Conservation (phyloP, 2,329 filamentous ascomycete species). For the Bisporella sp. region DNA sequence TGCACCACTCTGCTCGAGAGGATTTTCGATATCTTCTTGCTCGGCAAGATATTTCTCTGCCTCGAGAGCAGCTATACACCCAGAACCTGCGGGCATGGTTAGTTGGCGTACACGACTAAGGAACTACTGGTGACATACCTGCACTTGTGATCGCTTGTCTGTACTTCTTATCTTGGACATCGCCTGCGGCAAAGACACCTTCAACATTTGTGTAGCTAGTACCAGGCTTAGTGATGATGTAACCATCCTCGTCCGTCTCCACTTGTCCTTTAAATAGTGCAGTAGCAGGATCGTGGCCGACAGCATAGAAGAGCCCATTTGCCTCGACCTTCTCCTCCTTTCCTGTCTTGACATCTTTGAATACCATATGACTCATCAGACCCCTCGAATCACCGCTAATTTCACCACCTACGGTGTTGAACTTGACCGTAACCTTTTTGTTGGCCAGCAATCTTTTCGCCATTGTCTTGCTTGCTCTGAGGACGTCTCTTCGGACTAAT, state of each 20-base stretch:
- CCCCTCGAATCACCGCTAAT: conserved; percentile 79
- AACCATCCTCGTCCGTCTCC: conserved; percentile 82
- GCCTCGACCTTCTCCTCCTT: conserved; percentile 78
- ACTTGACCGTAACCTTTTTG: conserved; percentile 86
- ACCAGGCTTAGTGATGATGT: conserved; percentile 83
- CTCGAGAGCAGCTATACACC: conserved; percentile 92
- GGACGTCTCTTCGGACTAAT: conserved; percentile 77
- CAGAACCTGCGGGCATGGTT: conserved; percentile 55
- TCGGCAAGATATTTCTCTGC: conserved; percentile 91
- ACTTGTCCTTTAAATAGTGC: conserved; percentile 85
- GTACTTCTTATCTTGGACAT: conserved; percentile 98
- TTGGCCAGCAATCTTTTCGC: conserved; percentile 74
- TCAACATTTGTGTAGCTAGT: conserved; percentile 81
- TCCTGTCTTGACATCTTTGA: conserved; percentile 73
- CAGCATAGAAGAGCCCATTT: conserved; percentile 93
- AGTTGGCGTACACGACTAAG: conserved; percentile 9
- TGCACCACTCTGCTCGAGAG: conserved; percentile 34
- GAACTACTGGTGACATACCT: conserved; percentile 48
- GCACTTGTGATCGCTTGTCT: conserved; percentile 97
- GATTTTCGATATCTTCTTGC: conserved; percentile 26
- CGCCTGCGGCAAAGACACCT: conserved; percentile 92
- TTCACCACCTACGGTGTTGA: conserved; percentile 75
- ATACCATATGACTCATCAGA: conserved; percentile 79
- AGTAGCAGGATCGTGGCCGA: conserved; percentile 93
- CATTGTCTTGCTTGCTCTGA: conserved; percentile 89